Evolutionary conservation across 441 rosid genomes (phyloP).

Genomic region (Geranium incanum): DNA sequence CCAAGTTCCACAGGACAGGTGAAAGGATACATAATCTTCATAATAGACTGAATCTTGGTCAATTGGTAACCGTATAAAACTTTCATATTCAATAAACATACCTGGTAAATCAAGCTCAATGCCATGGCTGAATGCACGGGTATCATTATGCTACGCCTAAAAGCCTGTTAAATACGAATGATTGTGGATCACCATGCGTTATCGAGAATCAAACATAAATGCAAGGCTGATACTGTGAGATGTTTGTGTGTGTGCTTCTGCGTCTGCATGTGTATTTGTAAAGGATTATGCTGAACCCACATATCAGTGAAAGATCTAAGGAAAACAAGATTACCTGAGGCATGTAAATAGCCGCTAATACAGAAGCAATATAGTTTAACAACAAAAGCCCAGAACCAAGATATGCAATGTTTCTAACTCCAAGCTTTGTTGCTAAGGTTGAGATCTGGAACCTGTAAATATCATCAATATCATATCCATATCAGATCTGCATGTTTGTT

Average conservation of each 20-base stretch:
- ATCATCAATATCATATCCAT: constrained; percentile 2
- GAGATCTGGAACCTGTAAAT: constrained; percentile 72
- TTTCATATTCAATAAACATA: constrained; percentile 26
- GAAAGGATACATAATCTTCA: not conserved
- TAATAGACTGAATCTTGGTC: not conserved
- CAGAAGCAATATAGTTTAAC: constrained; percentile 67
- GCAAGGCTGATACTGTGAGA: constrained; percentile 9
- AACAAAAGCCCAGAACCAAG: constrained; percentile 80
- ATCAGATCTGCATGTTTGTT: constrained; percentile 2
- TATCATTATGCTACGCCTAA: constrained; percentile 69
- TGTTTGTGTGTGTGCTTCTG: constrained; percentile 4
- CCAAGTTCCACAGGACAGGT: not conserved
- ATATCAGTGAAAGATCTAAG: constrained; percentile 17
- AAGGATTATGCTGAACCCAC: not conserved
- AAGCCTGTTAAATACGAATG: constrained; percentile 48
- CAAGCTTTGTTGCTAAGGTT: constrained; percentile 83
- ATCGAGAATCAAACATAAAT: constrained; percentile 12
- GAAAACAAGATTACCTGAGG: constrained; percentile 59
- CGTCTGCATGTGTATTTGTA: not conserved
- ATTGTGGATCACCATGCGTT: constrained; percentile 17
- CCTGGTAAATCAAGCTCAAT: constrained; percentile 73
- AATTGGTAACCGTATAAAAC: not conserved
- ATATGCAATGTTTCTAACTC: constrained; percentile 83
- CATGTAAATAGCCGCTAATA: constrained; percentile 69
- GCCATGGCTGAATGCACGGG: constrained; percentile 61